Conservation (phyloP, 1,284 basidiomycete species). For the Amylostereum chailletii region DNA sequence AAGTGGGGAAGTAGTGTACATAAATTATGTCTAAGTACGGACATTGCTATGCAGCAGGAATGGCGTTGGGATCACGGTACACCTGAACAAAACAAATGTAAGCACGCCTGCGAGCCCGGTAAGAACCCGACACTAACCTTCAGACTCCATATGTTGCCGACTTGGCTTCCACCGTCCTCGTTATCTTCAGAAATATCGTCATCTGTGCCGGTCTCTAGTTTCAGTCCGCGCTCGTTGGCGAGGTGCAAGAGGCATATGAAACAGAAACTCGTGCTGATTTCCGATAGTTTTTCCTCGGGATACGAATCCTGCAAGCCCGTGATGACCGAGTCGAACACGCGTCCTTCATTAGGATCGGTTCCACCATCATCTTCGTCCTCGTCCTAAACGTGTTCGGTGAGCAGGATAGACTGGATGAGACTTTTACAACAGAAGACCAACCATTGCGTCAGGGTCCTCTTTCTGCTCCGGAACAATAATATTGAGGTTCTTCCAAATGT, state of each 20-base stretch:
- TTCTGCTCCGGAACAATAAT: slow-evolving; percentile 42
- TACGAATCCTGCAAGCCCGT: slow-evolving; percentile 76
- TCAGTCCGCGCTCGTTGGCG: slow-evolving; percentile 91
- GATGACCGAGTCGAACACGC: slow-evolving; percentile 82
- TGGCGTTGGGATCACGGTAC: slow-evolving; percentile 62
- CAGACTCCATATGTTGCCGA: slow-evolving; percentile 71
- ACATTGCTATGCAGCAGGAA: slow-evolving; percentile 35
- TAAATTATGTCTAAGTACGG: too few relatives aligned
- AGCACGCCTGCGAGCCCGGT: neutral
- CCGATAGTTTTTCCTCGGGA: slow-evolving; percentile 89
- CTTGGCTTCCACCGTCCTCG: slow-evolving; percentile 30
- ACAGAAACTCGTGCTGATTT: slow-evolving; percentile 98
- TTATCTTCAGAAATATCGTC: slow-evolving; percentile 21
- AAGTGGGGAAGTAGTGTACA: too few relatives aligned
- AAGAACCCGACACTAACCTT: slow-evolving; percentile 39
- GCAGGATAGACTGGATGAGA: slow-evolving; percentile 2
- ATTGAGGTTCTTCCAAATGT: slow-evolving; percentile 90
- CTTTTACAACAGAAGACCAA: slow-evolving; percentile 20
- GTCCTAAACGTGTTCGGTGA: slow-evolving; percentile 22
- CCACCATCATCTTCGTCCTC: slow-evolving; percentile 24
- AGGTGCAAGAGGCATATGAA: slow-evolving; percentile 96
- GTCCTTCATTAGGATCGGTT: slow-evolving; percentile 58
- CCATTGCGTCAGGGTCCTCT: slow-evolving; percentile 46
- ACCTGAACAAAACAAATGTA: slow-evolving; percentile 33
- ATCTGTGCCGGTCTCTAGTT: slow-evolving; percentile 51